Percentiles rank a stretch among this genome's conserved stretches.
These are phyloP conservation scores for Trametes cinnabarina DNA, from an alignment of 768 basidiomycete species.

Conservation along the genomic window DNA sequence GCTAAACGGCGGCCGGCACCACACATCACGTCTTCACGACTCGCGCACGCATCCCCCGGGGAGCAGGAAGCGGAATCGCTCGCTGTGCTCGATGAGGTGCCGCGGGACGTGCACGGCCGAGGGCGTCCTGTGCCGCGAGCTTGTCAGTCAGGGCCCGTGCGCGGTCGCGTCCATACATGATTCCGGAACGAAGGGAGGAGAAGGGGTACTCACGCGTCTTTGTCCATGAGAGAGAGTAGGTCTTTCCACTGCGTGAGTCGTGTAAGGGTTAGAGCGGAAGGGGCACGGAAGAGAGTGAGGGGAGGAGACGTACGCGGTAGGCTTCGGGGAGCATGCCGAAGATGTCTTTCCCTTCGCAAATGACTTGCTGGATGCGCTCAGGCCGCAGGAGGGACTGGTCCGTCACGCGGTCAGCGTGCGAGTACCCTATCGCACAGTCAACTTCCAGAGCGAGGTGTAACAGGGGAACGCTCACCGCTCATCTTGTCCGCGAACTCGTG, in stretches of 20 bases:
- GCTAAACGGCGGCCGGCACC: no score
- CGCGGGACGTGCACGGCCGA: conserved; percentile 54
- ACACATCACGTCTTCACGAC: no score
- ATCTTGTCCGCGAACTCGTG: conserved; percentile 59
- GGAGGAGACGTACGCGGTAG: conserved; percentile 43
- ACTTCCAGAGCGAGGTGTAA: not conserved
- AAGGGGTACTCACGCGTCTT: conserved; percentile 44
- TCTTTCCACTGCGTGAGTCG: conserved; percentile 43
- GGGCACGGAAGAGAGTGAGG: not conserved
- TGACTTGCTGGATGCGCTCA: conserved; percentile 51
- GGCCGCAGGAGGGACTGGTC: conserved; percentile 49
- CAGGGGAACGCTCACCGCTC: conserved; percentile 24
- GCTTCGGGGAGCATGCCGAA: conserved; percentile 67
- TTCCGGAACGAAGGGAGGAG: not conserved
- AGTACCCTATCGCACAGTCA: conserved; percentile 42
- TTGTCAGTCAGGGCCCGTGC: conserved; percentile 3
- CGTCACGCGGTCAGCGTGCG: conserved; percentile 60
- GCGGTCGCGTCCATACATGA: not conserved
- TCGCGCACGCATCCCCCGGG: conserved; percentile 53
- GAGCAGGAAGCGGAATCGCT: conserved; percentile 49
- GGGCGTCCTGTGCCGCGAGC: conserved; percentile 34
- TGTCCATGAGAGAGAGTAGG: conserved; percentile 50
- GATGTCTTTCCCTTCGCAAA: conserved; percentile 60
- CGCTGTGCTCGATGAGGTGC: conserved; percentile 50
- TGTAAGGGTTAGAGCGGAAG: not conserved